Evolutionary conservation across 257 asterid species (phyloP), one percentile per base, ranked within the genome.

Genomic region (Mentha longifolia): DNA sequence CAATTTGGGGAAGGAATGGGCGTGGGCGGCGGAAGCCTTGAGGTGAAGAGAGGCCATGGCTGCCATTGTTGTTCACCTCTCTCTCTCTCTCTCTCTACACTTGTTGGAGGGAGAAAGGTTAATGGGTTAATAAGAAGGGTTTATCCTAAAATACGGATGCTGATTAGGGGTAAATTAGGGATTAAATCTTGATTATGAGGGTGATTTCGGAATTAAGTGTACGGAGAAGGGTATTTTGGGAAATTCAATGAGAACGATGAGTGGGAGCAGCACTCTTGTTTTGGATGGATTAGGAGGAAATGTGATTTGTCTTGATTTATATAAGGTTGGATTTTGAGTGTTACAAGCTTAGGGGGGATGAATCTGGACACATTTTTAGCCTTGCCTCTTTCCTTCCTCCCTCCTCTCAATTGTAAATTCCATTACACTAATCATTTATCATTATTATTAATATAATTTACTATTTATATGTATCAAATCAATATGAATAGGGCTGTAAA

Each of bases 21-120:
- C 67, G 16, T 67, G 11, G 15, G 75, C 50, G 20, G 67, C 58
- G 28, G 89, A 71, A 1, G 80, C 47, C 68, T 81, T 84, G 82
- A 90, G 83, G 79, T 76, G 78, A 25, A 82, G 92, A 76, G 94
- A 87, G 78, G 90, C 86, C 92, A 87, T 87, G 35, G 89, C 74
- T 72, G 97, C 88, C 87, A 79, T 82, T n/a, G n/a, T 80, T 68
- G 25, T 22, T 57, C 43, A 64, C 37, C 35, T 52, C 28, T 49
- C 70, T 60, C 70, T 28, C 51, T 49, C 47, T 42, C 13, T 42
- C 14, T 42, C 47, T 69, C 47, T 56, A 47, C 28, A 5, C 39
- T 51, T 7, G 19, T 10, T 42, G 35, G 56, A 35, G 51, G 52
- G 70, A 62, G 70, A 13, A 61, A 70, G 17, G 7, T 42, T 47